These are phyloP conservation scores for Darksidea phi DNA, from an alignment of 495 filamentous ascomycete genomes.

Conservation along the genomic window DNA sequence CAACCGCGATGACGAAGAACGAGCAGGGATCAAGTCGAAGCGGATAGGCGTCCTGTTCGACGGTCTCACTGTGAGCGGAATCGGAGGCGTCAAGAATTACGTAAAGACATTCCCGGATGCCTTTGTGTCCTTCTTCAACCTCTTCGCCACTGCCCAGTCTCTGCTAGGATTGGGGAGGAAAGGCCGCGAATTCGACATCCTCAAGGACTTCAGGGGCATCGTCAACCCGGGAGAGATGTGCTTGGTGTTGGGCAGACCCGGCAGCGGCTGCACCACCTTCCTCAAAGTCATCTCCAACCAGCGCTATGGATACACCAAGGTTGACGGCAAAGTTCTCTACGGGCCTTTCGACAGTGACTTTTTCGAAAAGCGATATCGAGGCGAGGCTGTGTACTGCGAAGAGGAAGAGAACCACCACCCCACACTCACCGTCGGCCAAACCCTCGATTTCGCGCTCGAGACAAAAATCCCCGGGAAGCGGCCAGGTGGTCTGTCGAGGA, in stretches of 20 bases:
- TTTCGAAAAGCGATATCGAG: slow-evolving; percentile 67
- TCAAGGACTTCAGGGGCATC: slow-evolving; percentile 58
- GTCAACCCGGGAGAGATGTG: slow-evolving; percentile 84
- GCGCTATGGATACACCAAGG: slow-evolving; percentile 70
- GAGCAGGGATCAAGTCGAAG: slow-evolving; percentile 76
- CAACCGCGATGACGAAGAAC: slow-evolving; percentile 64
- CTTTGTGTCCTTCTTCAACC: slow-evolving; percentile 73
- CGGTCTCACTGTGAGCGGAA: slow-evolving; percentile 71
- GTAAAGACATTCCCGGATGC: slow-evolving; percentile 83
- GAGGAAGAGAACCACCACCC: slow-evolving; percentile 83
- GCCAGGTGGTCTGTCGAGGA: slow-evolving; percentile 62
- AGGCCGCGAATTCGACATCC: slow-evolving; percentile 63
- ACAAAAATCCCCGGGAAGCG: slow-evolving; percentile 75
- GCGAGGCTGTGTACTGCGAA: slow-evolving; percentile 82
- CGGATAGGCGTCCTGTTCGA: slow-evolving; percentile 71
- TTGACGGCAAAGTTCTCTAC: slow-evolving; percentile 77
- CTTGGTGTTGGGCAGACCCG: slow-evolving; percentile 81
- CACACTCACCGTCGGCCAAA: slow-evolving; percentile 79
- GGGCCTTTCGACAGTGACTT: slow-evolving; percentile 63
- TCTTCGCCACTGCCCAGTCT: slow-evolving; percentile 57
- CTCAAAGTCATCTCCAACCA: slow-evolving; percentile 83
- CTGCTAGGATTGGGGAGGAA: slow-evolving; percentile 61
- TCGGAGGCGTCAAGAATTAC: slow-evolving; percentile 71
- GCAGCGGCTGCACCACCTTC: slow-evolving; percentile 84
- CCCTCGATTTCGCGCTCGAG: slow-evolving; percentile 77